Conservation (phyloP, 1,139 yeast species). For the Scheffersomyces cryptocercus region DNA sequence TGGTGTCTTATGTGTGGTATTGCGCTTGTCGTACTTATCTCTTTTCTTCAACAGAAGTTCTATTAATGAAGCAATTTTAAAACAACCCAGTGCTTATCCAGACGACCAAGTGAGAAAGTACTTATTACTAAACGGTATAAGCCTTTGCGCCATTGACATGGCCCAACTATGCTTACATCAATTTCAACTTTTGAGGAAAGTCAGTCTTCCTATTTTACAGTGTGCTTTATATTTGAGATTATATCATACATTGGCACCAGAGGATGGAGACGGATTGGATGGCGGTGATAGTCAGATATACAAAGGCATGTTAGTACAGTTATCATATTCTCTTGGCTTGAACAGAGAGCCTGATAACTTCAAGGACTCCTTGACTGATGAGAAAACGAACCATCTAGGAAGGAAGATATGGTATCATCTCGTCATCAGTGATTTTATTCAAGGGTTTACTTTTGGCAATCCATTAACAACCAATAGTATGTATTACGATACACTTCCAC, state of each 20-base stretch:
- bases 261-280: slow-evolving; percentile 15
- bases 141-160: slow-evolving; percentile 27
- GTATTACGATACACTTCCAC: slow-evolving; percentile 3
- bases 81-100: slow-evolving; percentile 21
- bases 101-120: slow-evolving; percentile 21
- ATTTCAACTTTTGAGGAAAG: slow-evolving; percentile 27
- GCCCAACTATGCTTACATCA: slow-evolving; percentile 34
- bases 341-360: slow-evolving; percentile 17
- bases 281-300: slow-evolving; percentile 12
- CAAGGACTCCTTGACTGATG: slow-evolving; percentile 6
- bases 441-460: slow-evolving; percentile 3
- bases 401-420: slow-evolving; percentile 15
- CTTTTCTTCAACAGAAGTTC: slow-evolving; percentile 30
- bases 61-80: slow-evolving; percentile 28
- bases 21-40: slow-evolving; percentile 32
- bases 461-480: neutral
- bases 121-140: slow-evolving; percentile 28
- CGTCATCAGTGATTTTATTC: slow-evolving; percentile 8
- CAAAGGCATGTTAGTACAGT: slow-evolving; percentile 11
- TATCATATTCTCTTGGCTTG: slow-evolving; percentile 15
- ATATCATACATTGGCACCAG: slow-evolving; percentile 14
- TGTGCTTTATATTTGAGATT: slow-evolving; percentile 12
- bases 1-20: slow-evolving; percentile 28
- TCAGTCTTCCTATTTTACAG: slow-evolving; percentile 18
- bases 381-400: slow-evolving; percentile 9